A percentile compares a stretch with the other conserved stretches of the same genome.
phyloP scores from a whole-genome alignment of 78 protist genomes.

The Thecamonas trahens region DNA sequence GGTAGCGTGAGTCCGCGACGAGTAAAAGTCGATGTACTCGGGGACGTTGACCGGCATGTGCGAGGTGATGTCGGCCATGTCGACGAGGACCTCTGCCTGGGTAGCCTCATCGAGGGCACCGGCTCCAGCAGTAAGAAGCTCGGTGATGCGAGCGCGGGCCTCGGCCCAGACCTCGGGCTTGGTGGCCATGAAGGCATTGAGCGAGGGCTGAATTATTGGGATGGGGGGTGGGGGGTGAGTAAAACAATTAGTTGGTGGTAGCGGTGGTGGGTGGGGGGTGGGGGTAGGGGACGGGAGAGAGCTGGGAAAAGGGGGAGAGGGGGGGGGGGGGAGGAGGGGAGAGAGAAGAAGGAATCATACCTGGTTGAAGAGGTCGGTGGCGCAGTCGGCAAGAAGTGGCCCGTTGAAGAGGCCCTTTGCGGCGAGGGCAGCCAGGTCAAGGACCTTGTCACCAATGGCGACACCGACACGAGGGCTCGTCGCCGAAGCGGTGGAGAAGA shows the following conservation, averaged over 20 bases:
- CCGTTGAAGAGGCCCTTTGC: constrained; percentile 21
- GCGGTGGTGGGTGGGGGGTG: no score
- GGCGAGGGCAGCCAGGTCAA: constrained; percentile 58
- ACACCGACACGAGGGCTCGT: constrained; percentile 52
- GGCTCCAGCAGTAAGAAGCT: constrained; percentile 38
- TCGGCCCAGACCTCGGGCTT: constrained; percentile 58
- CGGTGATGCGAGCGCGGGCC: constrained; percentile 33
- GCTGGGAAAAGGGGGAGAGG: no score
- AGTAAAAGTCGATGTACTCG: constrained; percentile 94
- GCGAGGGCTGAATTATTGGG: not conserved
- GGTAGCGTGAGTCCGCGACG: constrained; percentile 84
- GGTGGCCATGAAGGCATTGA: constrained; percentile 73
- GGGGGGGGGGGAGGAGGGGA: no score
- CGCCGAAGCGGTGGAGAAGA: constrained; percentile 21
- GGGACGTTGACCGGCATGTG: constrained; percentile 51
- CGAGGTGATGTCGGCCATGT: constrained; percentile 12
- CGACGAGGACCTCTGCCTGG: constrained; percentile 25
- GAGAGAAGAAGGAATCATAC: constrained; percentile 8
- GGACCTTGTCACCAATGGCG: constrained; percentile 79
- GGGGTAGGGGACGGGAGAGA: no score
- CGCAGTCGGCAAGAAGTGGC: constrained; percentile 6
- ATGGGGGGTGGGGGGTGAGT: not conserved
- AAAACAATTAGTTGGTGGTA: no score
- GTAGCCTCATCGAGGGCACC: constrained; percentile 24
- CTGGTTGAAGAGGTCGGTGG: constrained; percentile 36